Evolutionary conservation across 768 basidiomycete genomes (phyloP), one percentile per base, ranked within the genome.

Genomic region (Tephrocybe rancida): DNA sequence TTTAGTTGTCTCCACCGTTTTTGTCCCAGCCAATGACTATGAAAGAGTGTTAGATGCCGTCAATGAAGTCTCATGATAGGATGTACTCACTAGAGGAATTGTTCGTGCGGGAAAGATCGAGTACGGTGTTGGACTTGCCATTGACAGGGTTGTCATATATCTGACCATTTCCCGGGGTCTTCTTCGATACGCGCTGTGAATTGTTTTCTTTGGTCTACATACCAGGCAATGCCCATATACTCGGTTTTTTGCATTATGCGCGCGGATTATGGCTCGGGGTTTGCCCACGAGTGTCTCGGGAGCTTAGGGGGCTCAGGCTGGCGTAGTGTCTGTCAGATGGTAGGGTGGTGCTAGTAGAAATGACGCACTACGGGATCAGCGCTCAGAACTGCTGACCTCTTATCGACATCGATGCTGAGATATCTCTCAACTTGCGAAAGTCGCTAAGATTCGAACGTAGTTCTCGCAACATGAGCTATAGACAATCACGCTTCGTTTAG

Each of bases 51-150:
- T 34, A 47, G 21, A 35, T 39, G 26, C 4, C 29, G 21, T 27
- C 5, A 14, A 26, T 14, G 48, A 35, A 39, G 11, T 27, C 39
- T 4, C 37, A 9, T 13, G 27, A 19, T 22, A 3, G 34, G 14
- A 43, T 50, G 2, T n/a, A 65, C 74, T 13, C 60, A 77, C 75
- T 67, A 44, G 74, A 69, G 1, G 44, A 38, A 51, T 70, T 65
- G 50, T 81, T 77, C 10, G 61, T 67, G n/a, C n/a, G n/a, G n/a
- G 81, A 82, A 55, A 81, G 77, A 56, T 82, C 80, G n/a, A 79
- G 51, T 18, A 64, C 73, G 13, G 73, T 79, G 16, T 68, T 69
- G 8, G 68, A 67, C 62, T 79, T 70, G 61, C 47, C 60, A 48
- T 66, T 66, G 27, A 58, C n/a, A 30, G 64, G 32, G n/a, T n/a